These are phyloP conservation scores for Mucor circinelloides DNA, from an alignment of 371 early-diverging fungal species.

Conservation along the genomic window DNA sequence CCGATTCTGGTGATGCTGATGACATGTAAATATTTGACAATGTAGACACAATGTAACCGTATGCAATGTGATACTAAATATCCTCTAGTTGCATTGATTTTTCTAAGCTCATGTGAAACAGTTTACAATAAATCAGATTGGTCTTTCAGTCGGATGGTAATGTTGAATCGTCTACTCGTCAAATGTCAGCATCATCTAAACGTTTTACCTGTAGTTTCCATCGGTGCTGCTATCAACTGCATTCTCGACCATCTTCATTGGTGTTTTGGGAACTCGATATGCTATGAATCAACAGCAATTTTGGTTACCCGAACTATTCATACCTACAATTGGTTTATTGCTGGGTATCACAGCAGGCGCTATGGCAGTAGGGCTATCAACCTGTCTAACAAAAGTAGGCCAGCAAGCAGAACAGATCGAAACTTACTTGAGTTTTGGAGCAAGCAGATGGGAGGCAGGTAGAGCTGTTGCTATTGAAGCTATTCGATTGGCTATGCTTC, in stretches of 20 bases:
- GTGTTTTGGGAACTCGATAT: constrained; percentile 64
- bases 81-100: constrained; percentile 45
- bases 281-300: constrained; percentile 80
- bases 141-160: constrained; percentile 59
- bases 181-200: not conserved
- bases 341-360: constrained; percentile 86
- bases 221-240: constrained; percentile 53
- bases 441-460: constrained; percentile 85
- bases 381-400: constrained; percentile 54
- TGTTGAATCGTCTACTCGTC: not conserved
- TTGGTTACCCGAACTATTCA: constrained; percentile 77
- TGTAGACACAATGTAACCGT: not conserved
- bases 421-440: constrained; percentile 78
- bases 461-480: constrained; percentile 73
- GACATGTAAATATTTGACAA: constrained; percentile 48
- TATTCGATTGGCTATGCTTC: constrained; percentile 77
- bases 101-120: constrained; percentile 58
- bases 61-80: not conserved
- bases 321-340: constrained; percentile 88
- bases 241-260: constrained; percentile 53
- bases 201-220: constrained; percentile 42
- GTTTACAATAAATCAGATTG: constrained; percentile 63
- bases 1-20: constrained; percentile 59
- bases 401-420: constrained; percentile 77
- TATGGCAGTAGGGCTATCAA: constrained; percentile 76